Conservation (phyloP, 768 basidiomycete species). For the Coprinopsis strossmayeri region DNA sequence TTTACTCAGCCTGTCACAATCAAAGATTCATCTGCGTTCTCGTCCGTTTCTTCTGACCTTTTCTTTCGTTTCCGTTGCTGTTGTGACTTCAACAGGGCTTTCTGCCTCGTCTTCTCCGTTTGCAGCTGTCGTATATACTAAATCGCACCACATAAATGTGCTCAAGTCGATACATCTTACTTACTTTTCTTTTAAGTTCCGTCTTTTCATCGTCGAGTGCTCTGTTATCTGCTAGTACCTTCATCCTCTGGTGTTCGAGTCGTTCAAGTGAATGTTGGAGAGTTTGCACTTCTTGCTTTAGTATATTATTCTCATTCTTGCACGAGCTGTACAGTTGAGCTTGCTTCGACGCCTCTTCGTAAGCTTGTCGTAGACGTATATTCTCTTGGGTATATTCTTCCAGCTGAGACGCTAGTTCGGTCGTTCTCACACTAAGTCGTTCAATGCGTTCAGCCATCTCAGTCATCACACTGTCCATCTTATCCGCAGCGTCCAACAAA, state of each 20-base stretch:
- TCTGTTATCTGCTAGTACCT: not conserved
- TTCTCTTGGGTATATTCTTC: not conserved
- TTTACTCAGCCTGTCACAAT: too few relatives aligned
- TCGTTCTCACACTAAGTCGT: not conserved
- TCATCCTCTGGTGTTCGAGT: not conserved
- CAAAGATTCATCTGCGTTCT: too few relatives aligned
- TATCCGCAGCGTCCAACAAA: not conserved
- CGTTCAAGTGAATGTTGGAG: not conserved
- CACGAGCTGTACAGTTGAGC: not conserved
- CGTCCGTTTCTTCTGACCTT: too few relatives aligned
- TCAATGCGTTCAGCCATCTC: not conserved
- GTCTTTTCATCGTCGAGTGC: not conserved
- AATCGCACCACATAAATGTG: not conserved
- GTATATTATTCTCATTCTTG: not conserved
- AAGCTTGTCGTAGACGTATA: not conserved
- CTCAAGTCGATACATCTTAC: not conserved
- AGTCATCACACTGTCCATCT: not conserved
- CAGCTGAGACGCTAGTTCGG: not conserved
- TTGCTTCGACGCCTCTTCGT: not conserved
- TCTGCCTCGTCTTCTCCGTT: not conserved
- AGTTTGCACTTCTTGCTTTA: not conserved
- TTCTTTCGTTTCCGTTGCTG: not conserved
- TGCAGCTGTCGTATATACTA: not conserved
- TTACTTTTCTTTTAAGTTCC: not conserved
- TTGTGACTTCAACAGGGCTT: not conserved